Evolutionary conservation across 331 rosid genomes (phyloP).

Genomic region (Quercus phellos): DNA sequence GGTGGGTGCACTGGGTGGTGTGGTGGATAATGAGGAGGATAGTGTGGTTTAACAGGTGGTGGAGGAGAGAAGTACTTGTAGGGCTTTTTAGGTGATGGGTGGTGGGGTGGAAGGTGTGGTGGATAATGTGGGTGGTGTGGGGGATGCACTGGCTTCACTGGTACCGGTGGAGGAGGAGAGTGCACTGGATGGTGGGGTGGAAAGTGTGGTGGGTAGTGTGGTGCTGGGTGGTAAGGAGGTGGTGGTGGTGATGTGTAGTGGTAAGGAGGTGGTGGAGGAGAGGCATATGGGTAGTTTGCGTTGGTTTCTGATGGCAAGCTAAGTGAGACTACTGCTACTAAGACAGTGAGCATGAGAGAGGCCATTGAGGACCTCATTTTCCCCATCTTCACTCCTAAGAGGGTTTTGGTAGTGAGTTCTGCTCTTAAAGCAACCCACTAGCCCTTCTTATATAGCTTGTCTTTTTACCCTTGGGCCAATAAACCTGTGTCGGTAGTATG

Average conservation of each 20-base stretch:
- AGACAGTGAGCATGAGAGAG: constrained; percentile 30
- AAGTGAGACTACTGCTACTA: constrained; percentile 24
- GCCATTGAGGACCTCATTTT: constrained; percentile 47
- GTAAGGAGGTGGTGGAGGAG: not conserved
- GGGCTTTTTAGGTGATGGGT: constrained; percentile 8
- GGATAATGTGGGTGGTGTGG: constrained; percentile 13
- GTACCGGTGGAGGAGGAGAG: constrained; percentile 22
- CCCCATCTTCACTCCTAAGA: not conserved
- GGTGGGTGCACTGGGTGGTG: not conserved
- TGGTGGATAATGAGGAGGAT: constrained; percentile 11
- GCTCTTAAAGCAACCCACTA: constrained; percentile 1
- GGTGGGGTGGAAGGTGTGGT: constrained; percentile 13
- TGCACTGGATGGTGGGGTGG: not conserved
- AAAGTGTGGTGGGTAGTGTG: not conserved
- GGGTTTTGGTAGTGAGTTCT: constrained; percentile 11
- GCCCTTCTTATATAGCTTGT: constrained; percentile 41
- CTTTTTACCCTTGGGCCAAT: constrained; percentile 18
- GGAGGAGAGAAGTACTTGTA: constrained; percentile 30
- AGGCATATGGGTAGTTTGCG: constrained; percentile 6
- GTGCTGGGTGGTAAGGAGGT: not conserved
- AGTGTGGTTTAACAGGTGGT: constrained; percentile 1
- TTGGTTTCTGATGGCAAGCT: constrained; percentile 28
- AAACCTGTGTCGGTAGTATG: not conserved
- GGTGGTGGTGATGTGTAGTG: constrained; percentile 32
- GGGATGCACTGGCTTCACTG: not conserved